Evolutionary conservation across 306 rosid species (phyloP), one percentile per base, ranked within the genome.

Genomic region (Dicorynia guianensis): DNA sequence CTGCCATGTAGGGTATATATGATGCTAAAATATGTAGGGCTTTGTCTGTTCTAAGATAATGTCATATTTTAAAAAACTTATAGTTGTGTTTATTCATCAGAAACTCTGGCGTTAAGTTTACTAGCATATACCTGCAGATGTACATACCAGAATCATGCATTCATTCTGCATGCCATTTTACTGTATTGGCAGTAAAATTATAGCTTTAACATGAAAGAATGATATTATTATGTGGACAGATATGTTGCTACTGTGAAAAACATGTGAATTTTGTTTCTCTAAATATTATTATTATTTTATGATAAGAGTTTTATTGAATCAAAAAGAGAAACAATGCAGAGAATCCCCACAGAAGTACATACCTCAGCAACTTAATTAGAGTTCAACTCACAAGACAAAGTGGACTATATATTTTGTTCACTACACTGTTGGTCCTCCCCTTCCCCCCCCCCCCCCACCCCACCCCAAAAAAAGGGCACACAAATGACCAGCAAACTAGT

Each of bases 131-230:
- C 17, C 44, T 52, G 7, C 30, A 58, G 1, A 58, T 73, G 20
- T 40, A 39, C 39, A 30, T 62, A 70, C 19, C 19, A 65, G 57
- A 20, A 34, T n/a, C 39, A 71, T 15, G 25, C 19, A 38, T 60
- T 40, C 72, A 58, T 30, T 19, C 17, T 43, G 54, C 54, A 20
- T 68, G 58, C 55, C 30, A 20, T 73, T 67, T 58, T 60, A 6
- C 19, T 67, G 17, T 34, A 50, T 49, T 61, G 67, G 18, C 57
- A 43, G 12, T 18, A 40, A 56, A 7, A 63, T n/a, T 57, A 54
- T 64, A 8, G 69, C 64, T 66, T 48, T 74, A 19, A 73, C 58
- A 70, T 73, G 79, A 59, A 47, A 53, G 61, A 18, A 58, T 62
- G 59, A 69, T 38, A 62, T 67, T 38, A 62, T 67, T 50, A 20